Evolutionary conservation across 768 basidiomycete genomes (phyloP).

Genomic region (Gloeostereum incarnatum): DNA sequence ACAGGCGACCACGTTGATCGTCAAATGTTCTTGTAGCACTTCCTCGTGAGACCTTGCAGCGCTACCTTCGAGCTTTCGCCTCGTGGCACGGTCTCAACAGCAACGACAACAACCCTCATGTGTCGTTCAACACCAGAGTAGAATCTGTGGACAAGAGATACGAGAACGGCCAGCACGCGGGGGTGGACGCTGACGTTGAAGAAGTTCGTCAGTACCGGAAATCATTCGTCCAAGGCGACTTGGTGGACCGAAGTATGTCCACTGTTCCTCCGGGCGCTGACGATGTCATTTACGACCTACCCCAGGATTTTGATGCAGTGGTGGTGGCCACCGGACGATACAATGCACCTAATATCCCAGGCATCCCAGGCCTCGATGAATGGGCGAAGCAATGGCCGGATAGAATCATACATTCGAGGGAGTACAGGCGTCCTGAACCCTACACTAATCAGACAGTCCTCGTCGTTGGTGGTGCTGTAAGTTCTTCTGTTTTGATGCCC

Average conservation of each 20-base stretch:
- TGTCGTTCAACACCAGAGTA: conserved; percentile 38
- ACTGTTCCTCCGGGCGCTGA: background rate
- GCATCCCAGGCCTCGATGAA: conserved; percentile 20
- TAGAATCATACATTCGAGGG: conserved; percentile 26
- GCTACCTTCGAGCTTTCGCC: conserved; percentile 32
- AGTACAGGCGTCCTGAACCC: conserved; percentile 29
- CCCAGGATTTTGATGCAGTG: conserved; percentile 25
- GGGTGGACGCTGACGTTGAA: conserved; percentile 26
- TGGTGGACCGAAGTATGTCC: conserved; percentile 27
- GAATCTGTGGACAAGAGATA: conserved; percentile 34
- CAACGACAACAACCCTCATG: conserved; percentile 27
- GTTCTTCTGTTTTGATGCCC: conserved; percentile 7
- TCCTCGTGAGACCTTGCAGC: conserved; percentile 20
- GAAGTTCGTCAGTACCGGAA: conserved; percentile 14
- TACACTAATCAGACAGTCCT: conserved; percentile 28
- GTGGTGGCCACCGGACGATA: conserved; percentile 23
- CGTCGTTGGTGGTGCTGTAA: conserved; percentile 30
- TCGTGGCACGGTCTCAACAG: conserved; percentile 30
- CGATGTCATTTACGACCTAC: conserved; percentile 8
- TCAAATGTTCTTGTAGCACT: conserved; percentile 15
- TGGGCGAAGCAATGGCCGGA: conserved; percentile 26
- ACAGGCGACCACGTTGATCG: background rate
- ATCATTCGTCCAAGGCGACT: conserved; percentile 16
- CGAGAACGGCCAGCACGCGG: conserved; percentile 17
- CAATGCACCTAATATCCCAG: conserved; percentile 23